Percentiles rank a stretch among this genome's conserved stretches.
phyloP scores from a whole-genome alignment of 129 eudicot species.

The carrot (Daucus carota) region DNA sequence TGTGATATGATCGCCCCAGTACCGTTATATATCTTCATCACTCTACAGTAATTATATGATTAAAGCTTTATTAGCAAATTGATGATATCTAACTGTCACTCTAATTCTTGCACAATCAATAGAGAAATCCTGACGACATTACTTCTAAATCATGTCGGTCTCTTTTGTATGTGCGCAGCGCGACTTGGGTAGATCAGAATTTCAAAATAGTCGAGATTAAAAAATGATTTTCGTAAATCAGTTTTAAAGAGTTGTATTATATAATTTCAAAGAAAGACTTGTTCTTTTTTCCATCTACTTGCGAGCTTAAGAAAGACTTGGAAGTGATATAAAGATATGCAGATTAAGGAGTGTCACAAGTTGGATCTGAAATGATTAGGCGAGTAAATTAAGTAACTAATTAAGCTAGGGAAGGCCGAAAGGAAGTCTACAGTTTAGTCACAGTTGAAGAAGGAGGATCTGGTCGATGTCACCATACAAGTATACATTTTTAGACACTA shows the following conservation, averaged over 20 bases:
- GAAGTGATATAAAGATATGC: neutral
- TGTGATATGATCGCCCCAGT: neutral
- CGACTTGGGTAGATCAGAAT: too few species aligned
- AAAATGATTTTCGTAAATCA: too few species aligned
- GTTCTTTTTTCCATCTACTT: too few species aligned
- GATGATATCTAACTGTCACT: neutral
- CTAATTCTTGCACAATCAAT: neutral
- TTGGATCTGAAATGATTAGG: neutral
- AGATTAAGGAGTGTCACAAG: neutral
- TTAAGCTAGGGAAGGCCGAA: constrained; percentile 24
- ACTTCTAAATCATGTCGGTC: too few species aligned
- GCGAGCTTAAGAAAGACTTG: too few species aligned
- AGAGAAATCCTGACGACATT: too few species aligned
- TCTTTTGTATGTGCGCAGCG: too few species aligned
- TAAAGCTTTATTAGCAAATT: neutral
- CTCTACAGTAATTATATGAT: neutral
- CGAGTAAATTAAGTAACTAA: constrained; percentile 25
- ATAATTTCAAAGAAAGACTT: too few species aligned
- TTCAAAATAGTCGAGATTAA: too few species aligned
- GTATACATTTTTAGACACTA: constrained; percentile 21
- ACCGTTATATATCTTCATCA: neutral
- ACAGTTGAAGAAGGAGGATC: constrained; percentile 13
- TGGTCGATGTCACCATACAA: constrained; percentile 30
- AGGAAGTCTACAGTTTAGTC: constrained; percentile 17
- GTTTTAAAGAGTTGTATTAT: too few species aligned